Percentiles rank a stretch among this genome's conserved stretches.
These are phyloP conservation scores for Podaxis sp. DNA, from an alignment of 768 basidiomycete species.

Conservation along the genomic window DNA sequence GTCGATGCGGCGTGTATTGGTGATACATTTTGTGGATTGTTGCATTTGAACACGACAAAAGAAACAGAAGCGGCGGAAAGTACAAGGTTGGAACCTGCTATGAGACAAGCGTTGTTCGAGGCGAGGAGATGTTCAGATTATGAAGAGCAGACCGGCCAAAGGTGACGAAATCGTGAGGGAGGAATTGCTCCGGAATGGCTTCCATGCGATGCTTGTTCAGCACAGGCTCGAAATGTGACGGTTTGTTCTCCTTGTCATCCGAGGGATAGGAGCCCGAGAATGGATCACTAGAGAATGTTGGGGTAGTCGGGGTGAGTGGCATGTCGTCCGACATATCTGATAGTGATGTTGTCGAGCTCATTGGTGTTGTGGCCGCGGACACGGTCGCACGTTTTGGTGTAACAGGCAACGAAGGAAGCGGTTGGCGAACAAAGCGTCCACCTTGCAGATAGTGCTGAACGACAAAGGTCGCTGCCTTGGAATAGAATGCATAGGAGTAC, in stretches of 20 bases:
- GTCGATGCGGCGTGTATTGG: conserved; percentile 64
- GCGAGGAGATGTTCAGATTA: conserved; percentile 70
- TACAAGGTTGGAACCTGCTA: conserved; percentile 42
- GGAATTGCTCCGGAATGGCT: conserved; percentile 68
- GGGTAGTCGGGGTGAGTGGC: conserved; percentile 79
- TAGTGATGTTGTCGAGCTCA: conserved; percentile 67
- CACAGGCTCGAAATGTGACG: conserved; percentile 67
- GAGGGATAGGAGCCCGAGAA: conserved; percentile 48
- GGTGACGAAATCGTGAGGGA: conserved; percentile 78
- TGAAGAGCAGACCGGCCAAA: conserved; percentile 80
- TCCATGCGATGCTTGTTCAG: conserved; percentile 71
- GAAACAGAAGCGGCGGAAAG: conserved; percentile 38
- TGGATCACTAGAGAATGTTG: conserved; percentile 60
- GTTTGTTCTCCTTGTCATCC: conserved; percentile 81
- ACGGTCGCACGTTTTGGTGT: conserved; percentile 59
- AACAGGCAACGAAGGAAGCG: conserved; percentile 52
- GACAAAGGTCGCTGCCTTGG: conserved; percentile 90
- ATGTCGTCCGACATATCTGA: conserved; percentile 83
- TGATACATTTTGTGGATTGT: conserved; percentile 80
- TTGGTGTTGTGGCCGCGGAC: conserved; percentile 67
- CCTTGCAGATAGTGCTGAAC: conserved; percentile 94
- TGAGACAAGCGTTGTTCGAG: conserved; percentile 57
- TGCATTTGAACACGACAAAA: conserved; percentile 50
- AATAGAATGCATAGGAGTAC: conserved; percentile 96
- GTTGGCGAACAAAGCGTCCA: conserved; percentile 61